Percentiles rank a stretch among this genome's conserved stretches.
These are phyloP conservation scores for Coniochaeta ligniaria DNA, from an alignment of 2,329 filamentous ascomycete species.

Conservation along the genomic window DNA sequence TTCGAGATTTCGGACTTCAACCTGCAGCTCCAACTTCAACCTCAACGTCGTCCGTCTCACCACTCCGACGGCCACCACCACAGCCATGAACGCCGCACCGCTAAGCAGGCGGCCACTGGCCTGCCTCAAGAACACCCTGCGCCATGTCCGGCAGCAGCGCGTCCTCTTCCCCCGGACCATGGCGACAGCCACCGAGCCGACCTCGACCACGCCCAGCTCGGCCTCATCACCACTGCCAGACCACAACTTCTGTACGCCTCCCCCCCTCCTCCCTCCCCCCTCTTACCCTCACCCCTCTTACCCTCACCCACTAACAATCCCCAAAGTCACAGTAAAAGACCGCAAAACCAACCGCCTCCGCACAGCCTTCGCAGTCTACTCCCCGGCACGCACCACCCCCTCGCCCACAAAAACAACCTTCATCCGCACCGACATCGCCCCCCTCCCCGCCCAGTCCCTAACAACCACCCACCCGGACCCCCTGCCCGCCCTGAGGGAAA, in stretches of 20 bases:
- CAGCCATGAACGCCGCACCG: slow-evolving; percentile 51
- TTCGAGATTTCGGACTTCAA: slow-evolving; percentile 1
- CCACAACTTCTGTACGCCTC: slow-evolving; percentile 17
- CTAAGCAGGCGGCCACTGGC: slow-evolving; percentile 56
- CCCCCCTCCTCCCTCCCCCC: neutral
- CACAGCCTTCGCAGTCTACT: slow-evolving; percentile 43
- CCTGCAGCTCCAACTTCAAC: neutral
- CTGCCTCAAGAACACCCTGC: slow-evolving; percentile 60
- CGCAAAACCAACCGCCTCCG: slow-evolving; percentile 22
- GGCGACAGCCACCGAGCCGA: slow-evolving; percentile 27
- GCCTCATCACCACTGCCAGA: slow-evolving; percentile 5
- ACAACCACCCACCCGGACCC: slow-evolving; percentile 37
- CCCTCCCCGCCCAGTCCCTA: slow-evolving; percentile 7
- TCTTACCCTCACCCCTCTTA: neutral
- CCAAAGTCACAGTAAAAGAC: slow-evolving; percentile 16
- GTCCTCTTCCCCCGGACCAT: slow-evolving; percentile 36
- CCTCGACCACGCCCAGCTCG: slow-evolving; percentile 10
- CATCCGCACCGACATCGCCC: slow-evolving; percentile 1
- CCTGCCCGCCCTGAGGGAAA: slow-evolving; percentile 56
- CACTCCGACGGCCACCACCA: slow-evolving; percentile 11
- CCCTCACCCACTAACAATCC: slow-evolving; percentile 2
- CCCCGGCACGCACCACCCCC: slow-evolving; percentile 5
- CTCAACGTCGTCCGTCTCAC: neutral
- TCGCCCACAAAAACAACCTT: slow-evolving; percentile 5
- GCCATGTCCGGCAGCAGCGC: slow-evolving; percentile 47